A percentile compares a stretch with the other conserved stretches of the same genome.
These are phyloP conservation scores for Monilinia vaccinii-corymbosi DNA, from an alignment of 2,329 filamentous ascomycete species.

Conservation along the genomic window DNA sequence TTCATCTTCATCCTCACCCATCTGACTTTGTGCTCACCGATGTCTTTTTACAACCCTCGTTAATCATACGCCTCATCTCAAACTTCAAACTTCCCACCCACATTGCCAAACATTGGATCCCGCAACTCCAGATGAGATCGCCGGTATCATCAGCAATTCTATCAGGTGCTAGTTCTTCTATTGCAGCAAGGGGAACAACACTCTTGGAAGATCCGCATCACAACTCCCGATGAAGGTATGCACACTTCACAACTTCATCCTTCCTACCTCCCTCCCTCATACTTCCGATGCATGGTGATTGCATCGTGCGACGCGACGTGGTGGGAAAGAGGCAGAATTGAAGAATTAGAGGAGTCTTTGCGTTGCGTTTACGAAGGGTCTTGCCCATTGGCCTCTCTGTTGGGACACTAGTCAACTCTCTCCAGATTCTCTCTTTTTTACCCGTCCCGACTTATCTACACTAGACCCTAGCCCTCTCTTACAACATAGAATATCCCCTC, in stretches of 20 bases:
- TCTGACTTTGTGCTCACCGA: neutral
- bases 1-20: neutral
- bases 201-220: slow-evolving; percentile 17
- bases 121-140: slow-evolving; percentile 27
- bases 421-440: neutral
- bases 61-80: neutral
- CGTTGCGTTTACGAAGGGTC: neutral
- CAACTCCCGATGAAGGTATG: slow-evolving; percentile 28
- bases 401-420: neutral
- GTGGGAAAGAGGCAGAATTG: neutral
- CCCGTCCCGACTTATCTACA: neutral
- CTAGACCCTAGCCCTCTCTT: neutral
- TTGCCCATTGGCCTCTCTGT: neutral
- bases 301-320: neutral
- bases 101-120: neutral
- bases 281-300: neutral
- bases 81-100: neutral
- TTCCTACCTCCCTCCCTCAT: too few species aligned
- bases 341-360: neutral
- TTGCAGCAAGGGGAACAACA: slow-evolving; percentile 25
- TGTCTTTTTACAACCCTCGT: slow-evolving; percentile 6
- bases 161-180: slow-evolving; percentile 24
- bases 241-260: too few species aligned
- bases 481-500: neutral
- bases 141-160: slow-evolving; percentile 21